These are phyloP conservation scores for Penicillium crustosum DNA, from an alignment of 2,329 filamentous ascomycete genomes.

Conservation along the genomic window DNA sequence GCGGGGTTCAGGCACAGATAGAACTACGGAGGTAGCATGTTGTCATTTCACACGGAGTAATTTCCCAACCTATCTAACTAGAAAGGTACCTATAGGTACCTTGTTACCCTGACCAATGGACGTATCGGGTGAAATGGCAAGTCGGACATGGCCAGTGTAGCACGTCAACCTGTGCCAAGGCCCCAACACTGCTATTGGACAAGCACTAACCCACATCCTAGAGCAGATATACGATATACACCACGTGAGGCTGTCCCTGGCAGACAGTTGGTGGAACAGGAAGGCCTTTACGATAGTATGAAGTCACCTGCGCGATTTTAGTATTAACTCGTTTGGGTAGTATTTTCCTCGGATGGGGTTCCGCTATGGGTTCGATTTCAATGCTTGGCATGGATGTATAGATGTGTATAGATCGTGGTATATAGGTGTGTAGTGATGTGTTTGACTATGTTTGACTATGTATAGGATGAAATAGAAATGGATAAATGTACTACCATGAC, in stretches of 20 bases:
- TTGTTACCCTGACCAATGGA: not conserved
- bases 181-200: not conserved
- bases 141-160: not conserved
- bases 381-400: slow-evolving; percentile 8
- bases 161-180: slow-evolving; percentile 1
- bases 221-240: not conserved
- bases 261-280: slow-evolving; percentile 2
- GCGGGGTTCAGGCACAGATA: slow-evolving; percentile 4
- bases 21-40: not conserved
- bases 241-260: slow-evolving; percentile 12
- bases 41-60: not conserved
- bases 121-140: slow-evolving; percentile 4
- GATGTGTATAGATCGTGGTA: not conserved
- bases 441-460: too few relatives aligned
- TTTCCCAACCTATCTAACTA: not conserved
- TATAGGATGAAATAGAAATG: not conserved
- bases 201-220: not conserved
- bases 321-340: not conserved
- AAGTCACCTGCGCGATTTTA: slow-evolving; percentile 13
- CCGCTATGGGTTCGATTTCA: not conserved
- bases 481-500: not conserved
- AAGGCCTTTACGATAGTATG: not conserved
- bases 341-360: not conserved
- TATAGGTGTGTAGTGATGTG: not conserved
- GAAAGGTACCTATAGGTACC: not conserved